Evolutionary conservation across 305 asterid species (phyloP), one percentile per base, ranked within the genome.

Genomic region (Fraxinus latifolia): DNA sequence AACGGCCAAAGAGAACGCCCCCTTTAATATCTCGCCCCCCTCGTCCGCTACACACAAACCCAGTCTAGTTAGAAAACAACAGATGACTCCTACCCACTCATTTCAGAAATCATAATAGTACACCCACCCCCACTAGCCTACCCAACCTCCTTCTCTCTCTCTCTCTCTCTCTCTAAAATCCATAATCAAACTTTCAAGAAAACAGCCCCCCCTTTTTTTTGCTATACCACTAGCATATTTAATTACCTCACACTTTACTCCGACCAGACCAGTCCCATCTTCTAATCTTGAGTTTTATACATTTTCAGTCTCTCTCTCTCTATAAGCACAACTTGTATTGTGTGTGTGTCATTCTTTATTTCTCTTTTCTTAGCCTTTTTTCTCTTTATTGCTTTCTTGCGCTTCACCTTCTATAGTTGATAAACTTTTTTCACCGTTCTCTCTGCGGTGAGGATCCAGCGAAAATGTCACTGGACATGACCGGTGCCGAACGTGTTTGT

Each of bases 401-500:
- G 23, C 62, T 50, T 50, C 23, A 4, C 3, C 62, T 50, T 50
- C 21, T 50, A 1, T 50, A 50, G 60, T 50, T 50, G 5, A n/a
- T 4, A 50, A 15, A 15, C 62, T 4, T n/a, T 50, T 47, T 50
- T 50, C 62, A 5, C 8, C 23, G 23, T 1, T 50, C 62, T 5
- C 62, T n/a, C 62, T 47, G 70, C 70, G 74, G 75, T 79, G 74
- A 82, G 31, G 89, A 86, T 85, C 88, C 82, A 80, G 86, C 84
- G 12, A 84, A 86, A 87, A 90, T 90, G 92, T 93, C 97, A 12
- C 82, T 86, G 85, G 97, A 94, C 72, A 80, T 88, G 85, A 79
- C 90, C 82, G 62, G 62, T n/a, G 82, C 95, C 42, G 98, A 92
- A 82, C 93, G 93, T 74, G 95, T 94, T 81, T 92, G 95, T 88